phyloP scores from a whole-genome alignment of 2,329 filamentous ascomycete genomes.

The Paraphoma chrysanthemicola region DNA sequence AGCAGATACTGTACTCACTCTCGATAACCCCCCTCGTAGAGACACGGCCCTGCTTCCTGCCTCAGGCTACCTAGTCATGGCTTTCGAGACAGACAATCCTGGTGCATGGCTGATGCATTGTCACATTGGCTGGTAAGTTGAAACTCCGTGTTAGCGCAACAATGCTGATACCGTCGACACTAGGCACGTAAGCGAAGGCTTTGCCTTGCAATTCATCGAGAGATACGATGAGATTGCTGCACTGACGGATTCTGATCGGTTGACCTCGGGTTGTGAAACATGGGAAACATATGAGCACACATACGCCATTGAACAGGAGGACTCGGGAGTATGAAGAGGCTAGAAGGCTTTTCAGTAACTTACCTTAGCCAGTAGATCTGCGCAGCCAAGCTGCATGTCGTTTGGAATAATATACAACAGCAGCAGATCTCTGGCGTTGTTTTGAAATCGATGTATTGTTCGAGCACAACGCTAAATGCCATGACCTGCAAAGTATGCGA shows the following conservation, averaged over 20 bases:
- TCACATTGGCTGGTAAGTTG: slow-evolving; percentile 42
- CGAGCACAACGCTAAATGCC: too few species aligned
- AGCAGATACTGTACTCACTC: slow-evolving; percentile 17
- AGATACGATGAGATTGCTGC: slow-evolving; percentile 32
- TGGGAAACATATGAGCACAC: slow-evolving; percentile 18
- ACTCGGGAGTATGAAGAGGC: slow-evolving; percentile 30
- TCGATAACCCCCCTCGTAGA: slow-evolving; percentile 40
- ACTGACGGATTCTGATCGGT: slow-evolving; percentile 14
- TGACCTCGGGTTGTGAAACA: slow-evolving; percentile 14
- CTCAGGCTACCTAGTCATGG: slow-evolving; percentile 42
- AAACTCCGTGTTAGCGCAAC: neutral
- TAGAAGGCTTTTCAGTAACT: too few species aligned
- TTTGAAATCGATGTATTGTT: too few species aligned
- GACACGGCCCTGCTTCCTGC: slow-evolving; percentile 42
- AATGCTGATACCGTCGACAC: neutral
- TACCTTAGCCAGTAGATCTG: too few species aligned
- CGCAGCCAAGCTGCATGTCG: too few species aligned
- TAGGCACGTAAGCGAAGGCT: slow-evolving; percentile 39
- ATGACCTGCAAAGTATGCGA: too few species aligned
- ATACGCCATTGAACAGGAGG: slow-evolving; percentile 30
- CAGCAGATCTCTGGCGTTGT: too few species aligned
- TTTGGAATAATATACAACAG: too few species aligned
- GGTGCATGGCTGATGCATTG: slow-evolving; percentile 49
- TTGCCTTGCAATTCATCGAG: slow-evolving; percentile 44
- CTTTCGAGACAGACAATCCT: slow-evolving; percentile 46